Evolutionary conservation across 73 alveolate species (phyloP).

Genomic region (Paramecium pentaurelia): DNA sequence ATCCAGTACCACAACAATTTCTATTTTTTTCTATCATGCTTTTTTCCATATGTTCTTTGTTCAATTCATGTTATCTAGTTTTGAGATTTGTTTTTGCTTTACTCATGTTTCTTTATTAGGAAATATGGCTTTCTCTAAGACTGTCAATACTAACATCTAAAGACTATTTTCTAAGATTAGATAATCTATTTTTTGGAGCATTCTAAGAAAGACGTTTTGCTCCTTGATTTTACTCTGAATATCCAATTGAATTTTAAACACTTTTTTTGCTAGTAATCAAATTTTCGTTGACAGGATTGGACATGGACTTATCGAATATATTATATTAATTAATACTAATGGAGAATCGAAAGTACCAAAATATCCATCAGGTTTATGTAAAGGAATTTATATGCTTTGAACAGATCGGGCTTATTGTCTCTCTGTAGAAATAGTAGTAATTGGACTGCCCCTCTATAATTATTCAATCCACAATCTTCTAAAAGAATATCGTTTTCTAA

Average conservation of each 20-base stretch:
- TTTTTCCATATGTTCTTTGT: background rate
- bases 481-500: conserved; percentile 7
- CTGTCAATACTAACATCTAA: background rate
- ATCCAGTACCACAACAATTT: background rate
- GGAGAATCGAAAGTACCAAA: conserved; percentile 14
- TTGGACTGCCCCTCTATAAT: background rate
- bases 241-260: background rate
- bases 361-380: background rate
- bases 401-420: background rate
- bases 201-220: background rate
- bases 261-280: background rate
- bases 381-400: background rate
- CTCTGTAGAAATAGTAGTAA: background rate
- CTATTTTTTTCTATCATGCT: background rate
- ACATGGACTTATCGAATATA: conserved; percentile 6
- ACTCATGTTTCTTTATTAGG: background rate
- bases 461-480: background rate
- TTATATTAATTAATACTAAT: background rate
- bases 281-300: background rate
- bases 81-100: background rate
- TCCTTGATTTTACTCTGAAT: background rate
- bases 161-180: background rate
- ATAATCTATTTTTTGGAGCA: background rate
- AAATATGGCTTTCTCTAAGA: background rate
- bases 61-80: background rate